Evolutionary conservation across 108 stramenopile genomes (phyloP).

Genomic region (Fragilaria crotonensis): DNA sequence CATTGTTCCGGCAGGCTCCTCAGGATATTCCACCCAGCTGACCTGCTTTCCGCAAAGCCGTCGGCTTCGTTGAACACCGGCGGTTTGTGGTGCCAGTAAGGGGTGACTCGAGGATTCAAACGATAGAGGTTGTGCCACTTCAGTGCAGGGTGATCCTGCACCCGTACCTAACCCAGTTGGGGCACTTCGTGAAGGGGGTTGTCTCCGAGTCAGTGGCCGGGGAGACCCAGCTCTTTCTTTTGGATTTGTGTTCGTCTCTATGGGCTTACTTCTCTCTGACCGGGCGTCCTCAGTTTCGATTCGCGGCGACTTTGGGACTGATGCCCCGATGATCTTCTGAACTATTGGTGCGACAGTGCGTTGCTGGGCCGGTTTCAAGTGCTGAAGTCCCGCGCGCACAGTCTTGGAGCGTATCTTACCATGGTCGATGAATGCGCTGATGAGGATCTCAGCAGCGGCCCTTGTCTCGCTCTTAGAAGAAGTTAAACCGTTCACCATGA

Average conservation of each 20-base stretch:
- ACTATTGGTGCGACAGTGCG: conserved; percentile 58
- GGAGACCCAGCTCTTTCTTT: neutral
- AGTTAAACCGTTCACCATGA: conserved; percentile 53
- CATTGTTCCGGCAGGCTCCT: conserved; percentile 44
- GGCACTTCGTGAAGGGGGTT: neutral
- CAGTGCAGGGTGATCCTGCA: neutral
- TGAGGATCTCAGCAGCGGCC: conserved; percentile 54
- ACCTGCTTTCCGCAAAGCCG: conserved; percentile 12
- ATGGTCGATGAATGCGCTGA: conserved; percentile 24
- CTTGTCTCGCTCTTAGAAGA: conserved; percentile 75
- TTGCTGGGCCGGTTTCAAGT: conserved; percentile 77
- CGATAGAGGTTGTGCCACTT: neutral
- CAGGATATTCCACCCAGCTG: conserved; percentile 80
- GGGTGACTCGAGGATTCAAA: conserved; percentile 12
- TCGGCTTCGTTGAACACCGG: conserved; percentile 18
- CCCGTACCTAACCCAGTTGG: neutral
- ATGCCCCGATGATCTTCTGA: conserved; percentile 25
- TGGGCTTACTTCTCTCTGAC: neutral
- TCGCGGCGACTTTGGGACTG: neutral
- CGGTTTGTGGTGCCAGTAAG: conserved; percentile 9
- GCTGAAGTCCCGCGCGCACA: conserved; percentile 34
- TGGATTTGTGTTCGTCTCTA: neutral
- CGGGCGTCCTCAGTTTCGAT: neutral
- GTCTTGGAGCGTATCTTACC: conserved; percentile 26
- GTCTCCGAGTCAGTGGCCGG: neutral